Conservation (phyloP, 164 flowering plant species). For the Vitis amurensis region DNA sequence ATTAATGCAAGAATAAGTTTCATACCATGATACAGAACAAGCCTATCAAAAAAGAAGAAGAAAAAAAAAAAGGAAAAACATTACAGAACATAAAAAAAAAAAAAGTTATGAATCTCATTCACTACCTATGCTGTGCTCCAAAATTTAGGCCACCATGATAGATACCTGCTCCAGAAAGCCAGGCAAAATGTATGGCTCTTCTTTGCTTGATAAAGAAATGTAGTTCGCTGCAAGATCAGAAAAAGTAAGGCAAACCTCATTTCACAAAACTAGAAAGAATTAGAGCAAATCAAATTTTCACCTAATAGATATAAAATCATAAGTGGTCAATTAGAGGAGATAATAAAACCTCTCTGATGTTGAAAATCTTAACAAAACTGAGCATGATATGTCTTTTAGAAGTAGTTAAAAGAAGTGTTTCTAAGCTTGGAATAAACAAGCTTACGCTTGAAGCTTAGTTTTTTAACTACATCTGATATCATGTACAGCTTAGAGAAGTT, state of each 20-base stretch:
- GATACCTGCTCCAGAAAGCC: conserved; percentile 99
- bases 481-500: too few species aligned
- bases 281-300: background rate
- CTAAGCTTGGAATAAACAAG: too few species aligned
- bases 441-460: too few species aligned
- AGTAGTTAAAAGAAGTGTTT: too few species aligned
- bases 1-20: conserved; percentile 3
- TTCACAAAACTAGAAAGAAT: background rate
- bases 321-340: background rate
- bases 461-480: too few species aligned
- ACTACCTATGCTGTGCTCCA: conserved; percentile 87
- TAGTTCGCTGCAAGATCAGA: conserved; percentile 69
- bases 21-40: background rate
- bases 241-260: background rate
- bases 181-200: conserved; percentile 94
- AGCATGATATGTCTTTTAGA: too few species aligned
- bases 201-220: conserved; percentile 96
- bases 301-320: background rate
- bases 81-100: background rate
- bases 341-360: background rate
- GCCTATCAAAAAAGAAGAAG: background rate
- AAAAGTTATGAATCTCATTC: background rate
- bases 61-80: conserved; percentile 2
- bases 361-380: too few species aligned
- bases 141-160: conserved; percentile 96